These are phyloP conservation scores for Strobilomyces confusus DNA, from an alignment of 768 basidiomycete genomes.

Conservation along the genomic window DNA sequence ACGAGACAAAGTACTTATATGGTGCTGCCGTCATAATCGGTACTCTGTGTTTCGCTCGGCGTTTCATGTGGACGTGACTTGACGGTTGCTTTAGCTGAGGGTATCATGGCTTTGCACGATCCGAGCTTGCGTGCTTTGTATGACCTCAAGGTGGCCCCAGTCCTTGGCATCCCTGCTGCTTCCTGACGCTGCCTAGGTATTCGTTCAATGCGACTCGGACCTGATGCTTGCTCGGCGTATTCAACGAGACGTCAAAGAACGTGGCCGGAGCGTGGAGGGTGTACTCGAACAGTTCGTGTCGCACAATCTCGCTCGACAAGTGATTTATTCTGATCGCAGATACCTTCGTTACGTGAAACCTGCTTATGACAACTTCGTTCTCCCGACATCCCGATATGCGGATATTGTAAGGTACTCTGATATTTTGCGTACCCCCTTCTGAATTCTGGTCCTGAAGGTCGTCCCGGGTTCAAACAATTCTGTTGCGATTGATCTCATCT, in stretches of 20 bases:
- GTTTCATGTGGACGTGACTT: background rate
- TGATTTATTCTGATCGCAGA: constrained; percentile 36
- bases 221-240: constrained; percentile 96
- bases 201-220: constrained; percentile 93
- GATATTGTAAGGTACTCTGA: constrained; percentile 62
- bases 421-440: background rate
- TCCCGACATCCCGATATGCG: constrained; percentile 79
- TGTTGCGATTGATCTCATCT: constrained; percentile 90
- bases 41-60: constrained; percentile 25
- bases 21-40: constrained; percentile 91
- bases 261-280: constrained; percentile 81
- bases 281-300: constrained; percentile 77
- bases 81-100: constrained; percentile 58
- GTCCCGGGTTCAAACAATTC: constrained; percentile 91
- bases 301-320: background rate
- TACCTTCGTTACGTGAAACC: constrained; percentile 96
- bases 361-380: constrained; percentile 90
- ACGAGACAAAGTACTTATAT: constrained; percentile 84
- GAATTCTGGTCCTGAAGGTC: constrained; percentile 50
- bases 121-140: constrained; percentile 74
- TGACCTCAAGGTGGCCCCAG: constrained; percentile 75
- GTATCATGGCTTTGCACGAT: constrained; percentile 88
- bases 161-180: background rate
- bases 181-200: constrained; percentile 46
- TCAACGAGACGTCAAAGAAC: constrained; percentile 80